Percentiles rank a stretch among this genome's conserved stretches.
Evolutionary conservation across 345 rosid genomes (phyloP).

Genomic region (Pistacia atlantica): DNA sequence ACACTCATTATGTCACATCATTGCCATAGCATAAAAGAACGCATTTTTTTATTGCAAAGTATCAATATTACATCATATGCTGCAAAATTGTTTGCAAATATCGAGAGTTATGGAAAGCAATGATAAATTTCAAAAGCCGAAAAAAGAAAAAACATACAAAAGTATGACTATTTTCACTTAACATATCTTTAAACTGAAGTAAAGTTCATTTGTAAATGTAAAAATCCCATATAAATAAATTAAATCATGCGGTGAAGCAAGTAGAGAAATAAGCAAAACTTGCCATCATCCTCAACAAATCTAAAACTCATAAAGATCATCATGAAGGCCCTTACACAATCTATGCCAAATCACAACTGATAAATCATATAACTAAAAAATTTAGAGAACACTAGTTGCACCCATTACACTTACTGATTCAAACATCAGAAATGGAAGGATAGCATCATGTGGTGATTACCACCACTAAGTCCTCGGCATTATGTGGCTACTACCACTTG

Average conservation of each 20-base stretch:
- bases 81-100: neutral
- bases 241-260: neutral
- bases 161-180: neutral
- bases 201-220: neutral
- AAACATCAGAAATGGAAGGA: constrained; percentile 1
- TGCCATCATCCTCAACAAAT: neutral
- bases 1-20: constrained; percentile 18
- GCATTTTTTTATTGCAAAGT: neutral
- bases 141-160: neutral
- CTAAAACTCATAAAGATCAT: neutral
- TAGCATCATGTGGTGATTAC: neutral
- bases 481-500: neutral
- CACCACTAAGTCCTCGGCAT: neutral
- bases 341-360: neutral
- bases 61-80: neutral
- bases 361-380: neutral
- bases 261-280: neutral
- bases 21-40: constrained; percentile 8
- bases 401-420: neutral
- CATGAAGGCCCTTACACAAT: neutral
- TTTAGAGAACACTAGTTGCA: neutral
- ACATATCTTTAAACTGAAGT: neutral
- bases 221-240: neutral
- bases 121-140: neutral
- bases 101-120: neutral